Conservation (phyloP, 805 yeast species). For the Candida piceae region DNA sequence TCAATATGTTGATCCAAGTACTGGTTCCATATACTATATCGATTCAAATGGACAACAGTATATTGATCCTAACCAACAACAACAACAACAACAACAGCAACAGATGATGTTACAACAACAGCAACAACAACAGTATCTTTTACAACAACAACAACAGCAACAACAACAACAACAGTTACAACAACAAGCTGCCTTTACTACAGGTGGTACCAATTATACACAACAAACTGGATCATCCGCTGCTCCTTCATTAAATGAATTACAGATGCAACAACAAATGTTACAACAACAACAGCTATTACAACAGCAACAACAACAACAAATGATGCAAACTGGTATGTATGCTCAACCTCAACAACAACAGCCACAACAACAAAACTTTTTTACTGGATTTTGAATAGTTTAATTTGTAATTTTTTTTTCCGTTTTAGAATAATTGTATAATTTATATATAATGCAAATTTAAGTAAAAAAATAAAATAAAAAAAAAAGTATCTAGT, state of each 20-base stretch:
- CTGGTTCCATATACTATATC: constrained; percentile 62
- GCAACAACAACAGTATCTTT: constrained; percentile 24
- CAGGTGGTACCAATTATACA: constrained; percentile 7
- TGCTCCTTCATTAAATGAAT: constrained; percentile 4
- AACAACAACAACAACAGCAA: constrained; percentile 17
- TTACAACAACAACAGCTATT: constrained; percentile 2
- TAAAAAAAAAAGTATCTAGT: too few relatives aligned
- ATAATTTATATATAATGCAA: background rate
- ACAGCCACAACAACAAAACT: constrained; percentile 5
- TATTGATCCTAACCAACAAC: constrained; percentile 42
- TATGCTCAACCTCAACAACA: constrained; percentile 1
- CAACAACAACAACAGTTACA: constrained; percentile 17
- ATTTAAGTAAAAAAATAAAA: background rate
- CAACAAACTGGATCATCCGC: constrained; percentile 3
- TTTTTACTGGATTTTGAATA: constrained; percentile 19
- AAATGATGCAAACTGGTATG: constrained; percentile 4
- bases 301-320: constrained; percentile 13
- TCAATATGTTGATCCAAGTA: constrained; percentile 67
- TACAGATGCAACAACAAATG: constrained; percentile 6
- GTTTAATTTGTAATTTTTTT: too few relatives aligned
- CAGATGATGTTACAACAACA: constrained; percentile 11
- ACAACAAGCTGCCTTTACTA: too few relatives aligned
- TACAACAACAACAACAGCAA: constrained; percentile 20
- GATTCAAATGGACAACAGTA: constrained; percentile 67
- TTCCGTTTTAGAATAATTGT: too few relatives aligned